These are phyloP conservation scores for Smallanthus sonchifolius DNA, from an alignment of 129 eudicot genomes.

Conservation along the genomic window DNA sequence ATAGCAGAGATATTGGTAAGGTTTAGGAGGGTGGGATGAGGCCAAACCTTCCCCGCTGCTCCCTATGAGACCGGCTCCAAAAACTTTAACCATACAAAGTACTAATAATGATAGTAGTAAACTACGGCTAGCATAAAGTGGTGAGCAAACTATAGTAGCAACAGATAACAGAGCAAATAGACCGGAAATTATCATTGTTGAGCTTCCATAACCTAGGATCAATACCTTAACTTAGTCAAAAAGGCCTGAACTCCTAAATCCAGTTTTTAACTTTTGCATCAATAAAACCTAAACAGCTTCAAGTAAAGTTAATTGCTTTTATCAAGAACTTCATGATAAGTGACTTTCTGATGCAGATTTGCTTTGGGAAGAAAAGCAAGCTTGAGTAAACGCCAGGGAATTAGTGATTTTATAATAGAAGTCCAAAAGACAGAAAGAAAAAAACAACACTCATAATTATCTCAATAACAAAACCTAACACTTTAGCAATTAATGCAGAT, in stretches of 20 bases:
- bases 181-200: neutral
- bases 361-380: neutral
- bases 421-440: conserved; percentile 12
- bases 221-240: neutral
- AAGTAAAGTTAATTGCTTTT: neutral
- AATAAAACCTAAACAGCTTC: neutral
- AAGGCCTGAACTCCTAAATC: neutral
- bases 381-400: neutral
- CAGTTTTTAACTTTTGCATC: neutral
- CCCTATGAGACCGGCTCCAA: no score
- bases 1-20: no score
- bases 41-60: no score
- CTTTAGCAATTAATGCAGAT: conserved; percentile 24
- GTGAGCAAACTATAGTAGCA: no score
- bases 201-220: conserved; percentile 1
- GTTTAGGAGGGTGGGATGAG: no score
- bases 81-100: no score
- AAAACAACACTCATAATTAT: conserved; percentile 13
- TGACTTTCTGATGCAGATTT: neutral
- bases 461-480: neutral
- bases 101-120: no score
- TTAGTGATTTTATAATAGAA: neutral
- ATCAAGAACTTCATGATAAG: neutral
- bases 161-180: no score
- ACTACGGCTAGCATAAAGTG: no score